Conservation (phyloP, 2,329 filamentous ascomycete genomes). For the Capronia americana region DNA sequence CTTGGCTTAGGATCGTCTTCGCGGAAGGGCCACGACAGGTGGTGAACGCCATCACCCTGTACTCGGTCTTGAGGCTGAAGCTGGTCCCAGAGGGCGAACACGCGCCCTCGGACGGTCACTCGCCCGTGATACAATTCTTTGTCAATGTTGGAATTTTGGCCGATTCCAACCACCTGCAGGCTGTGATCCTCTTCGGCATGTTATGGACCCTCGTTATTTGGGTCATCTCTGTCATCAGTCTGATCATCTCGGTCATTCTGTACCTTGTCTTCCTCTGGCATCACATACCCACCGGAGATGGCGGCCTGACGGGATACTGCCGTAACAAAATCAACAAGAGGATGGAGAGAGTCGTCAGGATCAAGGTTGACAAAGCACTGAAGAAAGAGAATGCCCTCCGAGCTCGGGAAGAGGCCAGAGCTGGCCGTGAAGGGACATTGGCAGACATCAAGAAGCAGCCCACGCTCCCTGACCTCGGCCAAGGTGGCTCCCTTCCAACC, state of each 20-base stretch:
- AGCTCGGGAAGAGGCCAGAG: conserved; percentile 60
- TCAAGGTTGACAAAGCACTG: conserved; percentile 86
- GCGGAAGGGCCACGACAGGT: conserved; percentile 92
- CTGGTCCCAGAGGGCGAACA: conserved; percentile 68
- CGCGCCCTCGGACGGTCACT: conserved; percentile 62
- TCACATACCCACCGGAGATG: conserved; percentile 83
- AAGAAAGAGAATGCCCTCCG: conserved; percentile 71
- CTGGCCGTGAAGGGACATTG: conserved; percentile 37
- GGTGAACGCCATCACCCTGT: conserved; percentile 87
- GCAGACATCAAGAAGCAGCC: conserved; percentile 46
- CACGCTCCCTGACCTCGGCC: conserved; percentile 68
- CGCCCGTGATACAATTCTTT: conserved; percentile 77
- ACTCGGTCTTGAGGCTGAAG: conserved; percentile 78
- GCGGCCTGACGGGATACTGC: conserved; percentile 83
- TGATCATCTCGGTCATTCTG: conserved; percentile 76
- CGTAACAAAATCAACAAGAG: conserved; percentile 88
- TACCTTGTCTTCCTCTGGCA: conserved; percentile 92
- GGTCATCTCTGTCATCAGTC: conserved; percentile 76
- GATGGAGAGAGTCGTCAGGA: conserved; percentile 80
- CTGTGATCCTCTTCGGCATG: conserved; percentile 86
- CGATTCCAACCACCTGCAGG: conserved; percentile 75
- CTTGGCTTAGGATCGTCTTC: conserved; percentile 85
- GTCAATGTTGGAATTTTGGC: conserved; percentile 78
- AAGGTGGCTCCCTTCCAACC: conserved; percentile 65
- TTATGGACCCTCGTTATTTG: conserved; percentile 88